phyloP scores from a whole-genome alignment of 768 basidiomycete species.

The Suillus luteus region DNA sequence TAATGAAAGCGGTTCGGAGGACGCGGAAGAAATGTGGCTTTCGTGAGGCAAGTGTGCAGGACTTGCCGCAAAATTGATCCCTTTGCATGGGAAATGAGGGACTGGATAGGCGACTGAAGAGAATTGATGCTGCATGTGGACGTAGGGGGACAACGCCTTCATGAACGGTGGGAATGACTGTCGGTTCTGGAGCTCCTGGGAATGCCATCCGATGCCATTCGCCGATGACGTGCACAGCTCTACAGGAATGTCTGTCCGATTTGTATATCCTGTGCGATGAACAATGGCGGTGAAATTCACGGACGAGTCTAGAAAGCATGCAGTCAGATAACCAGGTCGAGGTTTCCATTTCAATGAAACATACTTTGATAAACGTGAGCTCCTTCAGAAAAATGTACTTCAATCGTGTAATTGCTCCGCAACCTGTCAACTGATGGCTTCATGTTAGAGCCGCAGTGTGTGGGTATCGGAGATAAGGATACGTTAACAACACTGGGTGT shows the following conservation, averaged over 20 bases:
- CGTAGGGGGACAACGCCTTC: constrained; percentile 7
- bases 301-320: constrained; percentile 5
- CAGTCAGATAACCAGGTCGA: neutral
- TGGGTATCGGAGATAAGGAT: neutral
- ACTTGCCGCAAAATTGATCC: constrained; percentile 13
- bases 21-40: neutral
- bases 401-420: constrained; percentile 14
- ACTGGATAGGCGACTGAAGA: neutral
- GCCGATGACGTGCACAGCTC: neutral
- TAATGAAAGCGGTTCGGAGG: constrained; percentile 9
- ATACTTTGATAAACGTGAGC: constrained; percentile 2
- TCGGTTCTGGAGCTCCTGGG: neutral
- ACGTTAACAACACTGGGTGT: neutral
- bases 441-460: too few species aligned
- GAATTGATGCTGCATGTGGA: too few species aligned
- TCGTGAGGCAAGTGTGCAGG: neutral
- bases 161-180: neutral
- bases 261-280: constrained; percentile 20
- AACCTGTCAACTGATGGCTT: neutral
- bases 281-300: constrained; percentile 9
- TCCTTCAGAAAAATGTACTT: constrained; percentile 4
- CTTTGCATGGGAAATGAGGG: neutral
- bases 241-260: constrained; percentile 9
- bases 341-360: neutral
- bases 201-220: constrained; percentile 14